phyloP scores from a whole-genome alignment of 2,329 filamentous ascomycete species.

The Cladosporium sphaerospermum region DNA sequence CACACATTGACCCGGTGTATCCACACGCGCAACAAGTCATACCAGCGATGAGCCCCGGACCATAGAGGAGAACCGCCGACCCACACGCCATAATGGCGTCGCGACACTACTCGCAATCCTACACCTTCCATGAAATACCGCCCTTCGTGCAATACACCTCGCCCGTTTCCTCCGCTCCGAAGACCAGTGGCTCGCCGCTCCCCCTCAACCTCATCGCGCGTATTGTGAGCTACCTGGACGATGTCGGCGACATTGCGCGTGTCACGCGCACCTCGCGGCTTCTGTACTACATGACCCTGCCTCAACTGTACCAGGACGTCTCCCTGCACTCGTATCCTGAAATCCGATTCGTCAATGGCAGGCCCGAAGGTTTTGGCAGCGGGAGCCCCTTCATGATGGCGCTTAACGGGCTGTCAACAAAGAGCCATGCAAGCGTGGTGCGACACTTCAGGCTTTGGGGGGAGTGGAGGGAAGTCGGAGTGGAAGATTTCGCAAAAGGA shows the following conservation, averaged over 20 bases:
- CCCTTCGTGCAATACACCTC: conserved; percentile 25
- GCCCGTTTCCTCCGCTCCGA: conserved; percentile 15
- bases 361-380: conserved; percentile 55
- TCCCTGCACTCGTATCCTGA: conserved; percentile 52
- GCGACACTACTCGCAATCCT: background rate
- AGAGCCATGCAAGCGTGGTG: conserved; percentile 48
- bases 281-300: conserved; percentile 59
- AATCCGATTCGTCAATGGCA: conserved; percentile 52
- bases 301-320: conserved; percentile 53
- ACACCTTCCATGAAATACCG: conserved; percentile 16
- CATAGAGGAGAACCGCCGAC: background rate
- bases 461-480: conserved; percentile 51
- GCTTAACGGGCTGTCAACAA: conserved; percentile 55
- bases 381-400: conserved; percentile 60
- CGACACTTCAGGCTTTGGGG: conserved; percentile 48
- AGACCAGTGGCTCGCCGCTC: conserved; percentile 28
- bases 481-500: conserved; percentile 53
- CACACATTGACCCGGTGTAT: background rate
- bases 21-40: background rate
- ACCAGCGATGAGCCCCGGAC: background rate
- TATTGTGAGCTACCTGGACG: conserved; percentile 53
- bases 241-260: conserved; percentile 53
- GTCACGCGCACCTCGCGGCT: conserved; percentile 55
- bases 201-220: conserved; percentile 54
- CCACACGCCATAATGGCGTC: background rate